These are phyloP conservation scores for Sechiopsis laciniata DNA, from an alignment of 306 rosid species.

Conservation along the genomic window DNA sequence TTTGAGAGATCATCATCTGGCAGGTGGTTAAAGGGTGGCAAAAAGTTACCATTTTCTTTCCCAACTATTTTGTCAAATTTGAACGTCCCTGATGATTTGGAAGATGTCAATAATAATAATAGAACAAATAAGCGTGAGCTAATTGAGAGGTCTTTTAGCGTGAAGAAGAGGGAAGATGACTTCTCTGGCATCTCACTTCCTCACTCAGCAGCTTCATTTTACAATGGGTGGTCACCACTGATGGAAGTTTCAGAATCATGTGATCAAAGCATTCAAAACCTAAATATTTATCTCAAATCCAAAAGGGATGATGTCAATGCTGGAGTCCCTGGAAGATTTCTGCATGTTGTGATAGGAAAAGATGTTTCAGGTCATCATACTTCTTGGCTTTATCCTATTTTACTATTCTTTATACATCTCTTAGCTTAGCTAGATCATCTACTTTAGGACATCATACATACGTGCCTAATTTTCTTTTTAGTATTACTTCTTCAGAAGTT, in stretches of 20 bases:
- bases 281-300: slow-evolving; percentile 57
- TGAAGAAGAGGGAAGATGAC: slow-evolving; percentile 42
- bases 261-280: slow-evolving; percentile 44
- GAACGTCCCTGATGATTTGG: slow-evolving; percentile 22
- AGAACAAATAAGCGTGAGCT: slow-evolving; percentile 14
- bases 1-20: slow-evolving; percentile 33
- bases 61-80: slow-evolving; percentile 29
- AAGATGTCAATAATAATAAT: slow-evolving; percentile 23
- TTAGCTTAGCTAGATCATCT: background rate
- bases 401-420: slow-evolving; percentile 2
- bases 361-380: slow-evolving; percentile 53
- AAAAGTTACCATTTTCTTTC: slow-evolving; percentile 33
- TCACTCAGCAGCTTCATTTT: slow-evolving; percentile 64
- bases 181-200: slow-evolving; percentile 48
- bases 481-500: background rate
- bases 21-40: slow-evolving; percentile 32
- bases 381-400: slow-evolving; percentile 1
- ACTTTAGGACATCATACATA: background rate
- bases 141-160: slow-evolving; percentile 37
- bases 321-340: slow-evolving; percentile 68
- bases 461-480: background rate
- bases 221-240: slow-evolving; percentile 51
- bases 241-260: slow-evolving; percentile 63
- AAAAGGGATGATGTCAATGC: slow-evolving; percentile 60
- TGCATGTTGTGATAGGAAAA: slow-evolving; percentile 56